A percentile compares a stretch with the other conserved stretches of the same genome.
These are phyloP conservation scores for Trichoderma atroviride DNA, from an alignment of 2,329 filamentous ascomycete genomes.

Conservation along the genomic window DNA sequence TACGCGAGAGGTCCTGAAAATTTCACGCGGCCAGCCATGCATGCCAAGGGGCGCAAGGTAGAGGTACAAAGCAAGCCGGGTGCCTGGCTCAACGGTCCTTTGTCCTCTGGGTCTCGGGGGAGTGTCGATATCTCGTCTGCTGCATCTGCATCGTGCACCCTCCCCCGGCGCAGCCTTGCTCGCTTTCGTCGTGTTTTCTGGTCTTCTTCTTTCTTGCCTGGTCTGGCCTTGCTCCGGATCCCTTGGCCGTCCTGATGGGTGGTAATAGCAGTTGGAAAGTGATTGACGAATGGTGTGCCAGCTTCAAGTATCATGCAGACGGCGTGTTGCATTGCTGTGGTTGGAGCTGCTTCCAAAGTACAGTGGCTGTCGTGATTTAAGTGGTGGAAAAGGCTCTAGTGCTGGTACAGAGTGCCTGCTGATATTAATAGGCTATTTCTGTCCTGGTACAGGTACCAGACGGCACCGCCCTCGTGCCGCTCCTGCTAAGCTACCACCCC, in stretches of 20 bases:
- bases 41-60: slow-evolving; percentile 15
- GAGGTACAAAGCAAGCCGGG: slow-evolving; percentile 7
- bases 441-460: neutral
- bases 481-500: neutral
- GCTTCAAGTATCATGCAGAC: neutral
- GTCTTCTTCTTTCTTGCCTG: neutral
- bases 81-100: neutral
- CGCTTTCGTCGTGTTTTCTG: slow-evolving; percentile 14
- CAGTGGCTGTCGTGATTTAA: neutral
- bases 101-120: neutral
- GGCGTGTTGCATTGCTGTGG: neutral
- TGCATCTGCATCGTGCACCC: neutral
- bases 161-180: slow-evolving; percentile 20
- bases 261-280: neutral
- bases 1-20: slow-evolving; percentile 28
- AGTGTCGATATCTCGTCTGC: slow-evolving; percentile 11
- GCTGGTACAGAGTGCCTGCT: neutral
- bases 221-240: neutral
- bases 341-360: neutral
- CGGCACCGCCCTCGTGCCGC: neutral
- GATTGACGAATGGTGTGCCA: neutral
- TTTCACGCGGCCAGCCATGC: slow-evolving; percentile 4
- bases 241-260: neutral
- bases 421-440: neutral
- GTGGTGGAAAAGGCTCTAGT: neutral